A percentile compares a stretch with the other conserved stretches of the same genome.
These are phyloP conservation scores for Kwoniella pini DNA, from an alignment of 768 basidiomycete species.

Conservation along the genomic window DNA sequence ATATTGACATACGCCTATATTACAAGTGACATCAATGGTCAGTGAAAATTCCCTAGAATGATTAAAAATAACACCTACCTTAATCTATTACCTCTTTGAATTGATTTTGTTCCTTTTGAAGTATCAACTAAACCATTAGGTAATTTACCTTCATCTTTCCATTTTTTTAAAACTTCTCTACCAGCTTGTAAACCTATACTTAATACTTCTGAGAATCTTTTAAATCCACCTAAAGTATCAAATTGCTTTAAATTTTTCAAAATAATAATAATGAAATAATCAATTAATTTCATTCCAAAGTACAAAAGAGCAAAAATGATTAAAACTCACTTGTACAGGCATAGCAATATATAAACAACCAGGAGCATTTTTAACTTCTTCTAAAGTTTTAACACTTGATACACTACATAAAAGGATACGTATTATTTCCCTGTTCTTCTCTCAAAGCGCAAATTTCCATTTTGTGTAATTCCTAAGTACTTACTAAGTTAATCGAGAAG, in stretches of 20 bases:
- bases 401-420: slow-evolving; percentile 63
- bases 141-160: slow-evolving; percentile 81
- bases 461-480: too few species aligned
- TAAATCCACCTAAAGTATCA: slow-evolving; percentile 79
- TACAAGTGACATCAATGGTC: neutral
- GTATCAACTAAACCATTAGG: slow-evolving; percentile 67
- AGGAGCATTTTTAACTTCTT: slow-evolving; percentile 87
- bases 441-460: too few species aligned
- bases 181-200: slow-evolving; percentile 77
- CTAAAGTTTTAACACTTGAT: slow-evolving; percentile 89
- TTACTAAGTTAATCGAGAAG: slow-evolving; percentile 83
- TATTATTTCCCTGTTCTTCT: neutral
- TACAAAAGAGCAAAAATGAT: too few species aligned
- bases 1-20: slow-evolving; percentile 30
- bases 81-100: slow-evolving; percentile 28
- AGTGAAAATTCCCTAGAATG: neutral
- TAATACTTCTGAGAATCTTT: slow-evolving; percentile 84
- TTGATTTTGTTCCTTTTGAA: slow-evolving; percentile 57
- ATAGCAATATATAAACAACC: slow-evolving; percentile 90
- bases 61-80: slow-evolving; percentile 16
- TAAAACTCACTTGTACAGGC: slow-evolving; percentile 75
- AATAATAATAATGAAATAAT: too few species aligned
- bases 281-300: too few species aligned
- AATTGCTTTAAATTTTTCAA: too few species aligned
- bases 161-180: slow-evolving; percentile 68